A percentile compares a stretch with the other conserved stretches of the same genome.
Evolutionary conservation across 1,139 yeast species (phyloP).

Genomic region (Hansenula sp.): DNA sequence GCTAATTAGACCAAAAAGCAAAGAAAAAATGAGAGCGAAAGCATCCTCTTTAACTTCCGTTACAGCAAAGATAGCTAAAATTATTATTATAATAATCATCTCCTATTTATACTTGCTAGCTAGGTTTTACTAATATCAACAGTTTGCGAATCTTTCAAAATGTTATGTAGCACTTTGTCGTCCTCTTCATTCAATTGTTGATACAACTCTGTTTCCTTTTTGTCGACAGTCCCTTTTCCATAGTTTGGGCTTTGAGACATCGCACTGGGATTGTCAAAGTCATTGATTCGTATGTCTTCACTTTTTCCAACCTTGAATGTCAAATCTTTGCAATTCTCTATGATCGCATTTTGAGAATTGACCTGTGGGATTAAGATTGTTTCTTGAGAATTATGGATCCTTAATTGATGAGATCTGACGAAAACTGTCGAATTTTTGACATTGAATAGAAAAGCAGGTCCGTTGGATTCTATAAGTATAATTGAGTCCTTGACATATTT

Average conservation of each 20-base stretch:
- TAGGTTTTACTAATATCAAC: not conserved
- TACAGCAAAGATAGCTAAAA: too few relatives aligned
- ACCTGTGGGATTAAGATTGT: conserved; percentile 23
- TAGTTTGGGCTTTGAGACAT: conserved; percentile 6
- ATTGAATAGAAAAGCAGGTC: conserved; percentile 33
- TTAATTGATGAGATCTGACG: conserved; percentile 36
- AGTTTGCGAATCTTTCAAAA: not conserved
- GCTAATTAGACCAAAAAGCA: too few relatives aligned
- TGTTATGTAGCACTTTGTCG: not conserved
- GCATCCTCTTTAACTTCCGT: too few relatives aligned
- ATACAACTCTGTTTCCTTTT: not conserved
- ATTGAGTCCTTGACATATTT: conserved; percentile 22
- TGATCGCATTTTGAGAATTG: conserved; percentile 24
- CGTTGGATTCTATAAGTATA: conserved; percentile 26
- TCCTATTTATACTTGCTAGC: not conserved
- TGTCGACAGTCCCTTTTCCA: not conserved
- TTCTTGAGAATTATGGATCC: conserved; percentile 32
- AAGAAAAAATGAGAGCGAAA: too few relatives aligned
- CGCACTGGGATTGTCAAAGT: conserved; percentile 28
- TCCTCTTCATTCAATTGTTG: not conserved
- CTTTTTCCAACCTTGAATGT: conserved; percentile 13
- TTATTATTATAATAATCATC: too few relatives aligned
- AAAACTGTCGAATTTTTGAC: conserved; percentile 26
- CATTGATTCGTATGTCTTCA: conserved; percentile 22
- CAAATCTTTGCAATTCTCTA: conserved; percentile 32